Evolutionary conservation across 1,139 yeast species (phyloP), one percentile per base, ranked within the genome.

Genomic region (Pichia sp.): DNA sequence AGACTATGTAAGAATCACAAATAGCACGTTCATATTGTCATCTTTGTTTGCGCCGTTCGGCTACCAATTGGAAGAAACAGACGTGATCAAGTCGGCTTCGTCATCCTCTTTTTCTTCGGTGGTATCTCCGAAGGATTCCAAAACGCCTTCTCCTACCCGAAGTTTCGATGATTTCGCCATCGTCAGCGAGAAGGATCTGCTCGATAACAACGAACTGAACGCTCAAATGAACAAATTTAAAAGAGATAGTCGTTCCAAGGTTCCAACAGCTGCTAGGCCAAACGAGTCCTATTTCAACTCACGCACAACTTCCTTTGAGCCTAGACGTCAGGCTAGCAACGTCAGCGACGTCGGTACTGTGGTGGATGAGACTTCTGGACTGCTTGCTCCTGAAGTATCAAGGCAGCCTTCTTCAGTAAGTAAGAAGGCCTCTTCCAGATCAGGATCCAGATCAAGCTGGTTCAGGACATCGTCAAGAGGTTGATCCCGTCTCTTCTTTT

Each of bases 91-190:
- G 5, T 34, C 37, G 37, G 37, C 37, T 10, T 30, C 46, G 9
- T n/a, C 46, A 13, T 19, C 36, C 13, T 30, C 46, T 28, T 13
- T 26, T 30, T 5, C 31, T 4, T 26, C 45, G 13, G 9, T 6
- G n/a, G 31, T 28, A 13, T 19, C 47, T 13, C 9, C 9, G 4
- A 46, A 46, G 10, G 19, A 45, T 6, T 31, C 34, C 10, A 41
- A 45, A 18, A 53, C 46, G 3, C 49, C 51, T 8, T 50, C 53
- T 5, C 55, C 55, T 3, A 42, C 52, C 9, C 43, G 53, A 2
- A 55, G 56, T 44, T 52, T 54, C 49, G 60, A 55, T 36, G 60
- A 51, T 39, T 57, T 57, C 47, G 56, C 55, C 8, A 46, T 57
- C 31, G 58, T 57, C 13, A 48, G 51, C 4, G 50, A 55, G 36